A percentile compares a stretch with the other conserved stretches of the same genome.
phyloP scores from a whole-genome alignment of 805 yeast species.

The Debaryomyces hansenii region DNA sequence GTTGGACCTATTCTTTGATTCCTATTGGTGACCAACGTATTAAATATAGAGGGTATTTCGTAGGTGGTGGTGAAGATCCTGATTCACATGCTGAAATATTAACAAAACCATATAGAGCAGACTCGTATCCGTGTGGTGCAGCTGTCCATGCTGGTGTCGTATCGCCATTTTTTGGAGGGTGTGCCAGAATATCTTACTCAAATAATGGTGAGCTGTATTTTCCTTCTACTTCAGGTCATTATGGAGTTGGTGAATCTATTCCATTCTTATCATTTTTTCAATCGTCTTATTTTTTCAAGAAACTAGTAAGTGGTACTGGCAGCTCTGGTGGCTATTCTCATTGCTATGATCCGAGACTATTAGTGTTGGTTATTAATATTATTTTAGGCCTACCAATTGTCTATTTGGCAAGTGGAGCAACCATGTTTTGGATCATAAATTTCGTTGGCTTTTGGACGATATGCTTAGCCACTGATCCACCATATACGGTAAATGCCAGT shows the following conservation, averaged over 20 bases:
- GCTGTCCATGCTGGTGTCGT: constrained; percentile 84
- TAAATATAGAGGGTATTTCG: constrained; percentile 68
- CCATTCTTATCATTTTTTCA: constrained; percentile 74
- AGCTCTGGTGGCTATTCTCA: constrained; percentile 33
- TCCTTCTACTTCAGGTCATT: constrained; percentile 46
- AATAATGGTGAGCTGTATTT: constrained; percentile 54
- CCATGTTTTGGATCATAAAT: constrained; percentile 56
- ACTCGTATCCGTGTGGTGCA: constrained; percentile 86
- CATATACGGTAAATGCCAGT: constrained; percentile 55
- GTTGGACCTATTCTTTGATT: constrained; percentile 71
- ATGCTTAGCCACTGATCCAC: constrained; percentile 76
- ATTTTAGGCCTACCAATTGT: constrained; percentile 63
- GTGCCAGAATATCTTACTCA: constrained; percentile 59
- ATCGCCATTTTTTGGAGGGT: constrained; percentile 76
- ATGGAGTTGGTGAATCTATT: constrained; percentile 55
- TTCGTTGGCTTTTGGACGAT: constrained; percentile 84
- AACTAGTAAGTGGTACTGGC: constrained; percentile 18
- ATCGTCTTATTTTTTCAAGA: constrained; percentile 61
- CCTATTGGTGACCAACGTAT: constrained; percentile 70
- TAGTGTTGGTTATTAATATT: constrained; percentile 58
- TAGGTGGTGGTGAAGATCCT: constrained; percentile 59
- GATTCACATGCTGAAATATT: constrained; percentile 22
- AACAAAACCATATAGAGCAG: constrained; percentile 76
- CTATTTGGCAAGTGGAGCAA: constrained; percentile 46
- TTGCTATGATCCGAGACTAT: constrained; percentile 68